Evolutionary conservation across 108 stramenopile genomes (phyloP), one percentile per base, ranked within the genome.

Genomic region (Conticribra guillardii): DNA sequence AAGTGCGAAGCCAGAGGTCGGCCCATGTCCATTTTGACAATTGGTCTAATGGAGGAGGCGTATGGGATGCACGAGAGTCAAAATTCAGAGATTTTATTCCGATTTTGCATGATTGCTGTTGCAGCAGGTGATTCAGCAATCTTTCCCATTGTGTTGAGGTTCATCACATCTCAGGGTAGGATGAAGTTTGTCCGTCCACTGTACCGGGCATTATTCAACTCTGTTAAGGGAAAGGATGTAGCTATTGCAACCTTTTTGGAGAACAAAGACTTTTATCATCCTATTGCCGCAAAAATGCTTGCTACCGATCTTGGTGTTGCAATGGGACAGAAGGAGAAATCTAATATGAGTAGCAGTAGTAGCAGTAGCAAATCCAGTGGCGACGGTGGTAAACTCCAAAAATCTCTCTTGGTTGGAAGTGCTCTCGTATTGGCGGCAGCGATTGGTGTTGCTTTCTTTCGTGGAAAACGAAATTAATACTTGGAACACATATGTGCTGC

Each of bases 101-200:
- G 97, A 44, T 99, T 91, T 81, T 94, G 95, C 67, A 72, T 85
- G 58, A 68, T 99, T 44, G 89, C 95, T 31, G 74, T 98, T 50
- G 84, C 82, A 18, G 50, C 86, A 4, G 88, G 90, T 33, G 96
- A 93, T 54, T 45, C 61, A 49, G 64, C 67, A 22, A 87, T 96
- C 57, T 30, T 96, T 2, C 78, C 85, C 4, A 76, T 89, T 18
- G 94, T 80, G 9, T 33, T 92, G 3, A 81, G 89, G 15, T 98
- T 99, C 79, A 85, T 98, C 27, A 97, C 94, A 1, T 84, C 90
- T 19, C 97, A 98, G 81, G 99, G 99, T 16, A 78, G 99, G n/a
- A 99, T 99, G 98, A 99, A 99, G 81, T 99, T 89, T 69, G 91
- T 95, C 1, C 84, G 99, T 8, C 98, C 99, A 2, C 67, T 98